Conservation (phyloP, 345 rosid species). For the Gossypium bickii region DNA sequence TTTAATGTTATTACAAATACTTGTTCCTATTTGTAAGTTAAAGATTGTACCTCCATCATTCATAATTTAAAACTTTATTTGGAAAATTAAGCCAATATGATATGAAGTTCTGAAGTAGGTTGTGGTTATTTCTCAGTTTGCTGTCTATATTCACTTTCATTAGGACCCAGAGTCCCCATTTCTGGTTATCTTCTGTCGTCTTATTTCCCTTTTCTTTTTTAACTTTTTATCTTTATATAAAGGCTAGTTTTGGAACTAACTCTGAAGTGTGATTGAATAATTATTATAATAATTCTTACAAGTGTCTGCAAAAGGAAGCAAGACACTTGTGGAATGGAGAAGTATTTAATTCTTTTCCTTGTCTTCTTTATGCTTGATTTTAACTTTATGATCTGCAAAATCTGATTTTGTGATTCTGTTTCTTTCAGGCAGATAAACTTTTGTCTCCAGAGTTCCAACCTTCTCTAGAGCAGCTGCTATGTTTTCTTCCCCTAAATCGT, state of each 20-base stretch:
- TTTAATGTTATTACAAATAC: background rate
- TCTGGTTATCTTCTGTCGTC: background rate
- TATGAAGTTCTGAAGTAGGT: background rate
- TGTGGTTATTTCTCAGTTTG: background rate
- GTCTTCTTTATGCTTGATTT: constrained; percentile 4
- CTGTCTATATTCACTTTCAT: background rate
- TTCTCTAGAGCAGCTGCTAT: constrained; percentile 84
- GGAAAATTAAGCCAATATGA: background rate
- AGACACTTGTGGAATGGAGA: background rate
- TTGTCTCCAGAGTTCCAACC: constrained; percentile 98
- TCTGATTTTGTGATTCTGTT: constrained; percentile 34
- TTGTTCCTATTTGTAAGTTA: background rate
- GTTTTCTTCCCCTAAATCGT: constrained; percentile 72
- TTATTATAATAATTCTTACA: background rate
- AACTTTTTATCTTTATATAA: background rate
- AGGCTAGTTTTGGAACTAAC: background rate
- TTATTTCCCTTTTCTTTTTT: background rate
- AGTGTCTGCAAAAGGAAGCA: background rate
- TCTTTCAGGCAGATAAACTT: constrained; percentile 94
- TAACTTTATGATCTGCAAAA: constrained; percentile 3
- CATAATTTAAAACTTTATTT: background rate
- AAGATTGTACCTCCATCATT: background rate
- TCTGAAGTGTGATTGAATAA: background rate
- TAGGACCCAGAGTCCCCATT: background rate
- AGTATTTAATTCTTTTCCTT: background rate